Evolutionary conservation across 768 basidiomycete genomes (phyloP), one percentile per base, ranked within the genome.

Genomic region (Russula earlei): DNA sequence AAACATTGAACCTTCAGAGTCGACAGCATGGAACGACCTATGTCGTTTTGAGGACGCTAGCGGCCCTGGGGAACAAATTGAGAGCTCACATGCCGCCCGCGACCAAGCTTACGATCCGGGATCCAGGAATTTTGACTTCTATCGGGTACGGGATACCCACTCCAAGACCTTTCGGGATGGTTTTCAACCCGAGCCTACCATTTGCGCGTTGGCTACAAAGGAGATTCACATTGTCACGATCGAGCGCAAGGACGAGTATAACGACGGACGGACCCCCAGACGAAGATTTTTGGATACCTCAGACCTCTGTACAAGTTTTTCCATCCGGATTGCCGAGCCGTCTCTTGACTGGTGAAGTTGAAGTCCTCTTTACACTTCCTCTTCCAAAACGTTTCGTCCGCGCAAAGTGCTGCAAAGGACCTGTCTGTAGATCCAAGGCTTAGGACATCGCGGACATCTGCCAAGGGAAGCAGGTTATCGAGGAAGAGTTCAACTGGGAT

Each of bases 1-100:
- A 64, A 83, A 77, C 22, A 94, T 69, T 31, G 71, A 69, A 7
- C 91, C 91, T 47, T 77, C 68, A 1, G 87, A 82, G 67, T 92
- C 87, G 38, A 94, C 70, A 2, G 88, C 90, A 64, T 91, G 85
- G 69, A 91, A 94, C 31, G 84, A 88, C 89, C 89, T 92, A 56
- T 29, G 20, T 34, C 15, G 34, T 2, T 17, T 31, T 50, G 5
- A 51, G 40, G 19, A 24, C 17, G 7, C 44, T 5, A 4, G 33
- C 27, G 25, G 31, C 19, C 6, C n/a, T 14, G 24, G 47, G 45
- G 29, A 24, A 49, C 58, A 1, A 47, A 22, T 38, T 1, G 37
- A 49, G 25, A 31, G 70, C 82, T 60, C 64, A 88, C 91, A 87
- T 91, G 65, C 92, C 92, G 19, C 88, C 85, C 0, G 91, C 87